A percentile compares a stretch with the other conserved stretches of the same genome.
phyloP scores from a whole-genome alignment of 306 rosid genomes.

The Trichosanthes truncata region DNA sequence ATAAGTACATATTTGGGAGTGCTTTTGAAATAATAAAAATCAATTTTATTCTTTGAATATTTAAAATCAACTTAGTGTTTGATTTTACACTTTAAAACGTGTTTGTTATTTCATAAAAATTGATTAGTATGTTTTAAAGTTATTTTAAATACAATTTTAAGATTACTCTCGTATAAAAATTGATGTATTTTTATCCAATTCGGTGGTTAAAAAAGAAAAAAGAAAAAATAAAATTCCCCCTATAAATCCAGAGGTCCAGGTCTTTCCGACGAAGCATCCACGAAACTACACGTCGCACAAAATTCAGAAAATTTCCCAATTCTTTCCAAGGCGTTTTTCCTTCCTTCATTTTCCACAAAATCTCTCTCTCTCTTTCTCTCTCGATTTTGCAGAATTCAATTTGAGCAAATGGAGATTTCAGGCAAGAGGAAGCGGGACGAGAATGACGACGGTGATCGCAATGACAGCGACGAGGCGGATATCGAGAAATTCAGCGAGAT shows the following conservation, averaged over 20 bases:
- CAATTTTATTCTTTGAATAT: too few relatives aligned
- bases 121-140: too few relatives aligned
- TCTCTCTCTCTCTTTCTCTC: neutral
- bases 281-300: neutral
- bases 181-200: too few relatives aligned
- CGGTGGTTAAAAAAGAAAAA: too few relatives aligned
- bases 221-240: too few relatives aligned
- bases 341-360: neutral
- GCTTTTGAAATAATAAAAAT: too few relatives aligned
- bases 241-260: neutral
- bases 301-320: neutral
- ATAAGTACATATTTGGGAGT: too few relatives aligned
- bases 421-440: conserved; percentile 36
- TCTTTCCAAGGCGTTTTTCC: neutral
- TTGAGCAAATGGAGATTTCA: conserved; percentile 11
- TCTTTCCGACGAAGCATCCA: neutral
- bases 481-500: conserved; percentile 36
- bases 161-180: too few relatives aligned
- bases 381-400: neutral
- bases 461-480: conserved; percentile 29
- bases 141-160: too few relatives aligned
- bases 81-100: too few relatives aligned
- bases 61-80: too few relatives aligned
- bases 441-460: neutral
- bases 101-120: too few relatives aligned